Base-by-base conservation (phyloP, 75 land plant genomes). In the Pseudotsuga menziesii region DNA sequence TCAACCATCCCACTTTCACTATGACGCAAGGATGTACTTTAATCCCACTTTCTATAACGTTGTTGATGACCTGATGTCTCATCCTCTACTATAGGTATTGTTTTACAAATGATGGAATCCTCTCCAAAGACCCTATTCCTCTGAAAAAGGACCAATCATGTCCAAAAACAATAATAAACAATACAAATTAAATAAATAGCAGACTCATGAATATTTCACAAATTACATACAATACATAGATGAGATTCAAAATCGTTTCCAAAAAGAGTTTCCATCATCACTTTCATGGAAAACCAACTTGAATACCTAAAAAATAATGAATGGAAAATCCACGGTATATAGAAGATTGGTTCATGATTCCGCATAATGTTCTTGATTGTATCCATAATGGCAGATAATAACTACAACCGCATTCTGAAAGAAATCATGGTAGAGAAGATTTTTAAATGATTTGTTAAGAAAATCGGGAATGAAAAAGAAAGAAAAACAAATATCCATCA, bases 1-100 rank as follows among this genome's bases (percentile, higher is more conserved):
- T 97, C 99, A 32, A 97, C 97, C 89, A 94, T 94, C 32, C 99
- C 99, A 83, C 89, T 97, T 88, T 97, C 99, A 91, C 99, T 97
- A 73, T 97, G 99, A 23, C 98, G 90, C 74, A 97, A 87, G 72
- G 92, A 86, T 54, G 93, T 97, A 81, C 99, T 97, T 82, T 97
- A 98, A 87, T 97, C 99, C 56, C 95, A 84, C 39, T 83, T 80
- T 35, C 95, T 88, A 55, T 91, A 94, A 36, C 93, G 86, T 80
- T 93, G 88, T 59, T 90, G 89, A 77, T 88, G 95, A 29, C 93
- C 92, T 29, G 84, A 93, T 26, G 91, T 81, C 15, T 97, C 99
- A 72, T 97, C 99, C 56, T 91, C 95, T 62, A 95, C 63, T 77
- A 94, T 82, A 3, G 98, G 98, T 39, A 91, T 83, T 26, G 99